Conservation (phyloP, 768 basidiomycete species). For the Scleroderma bovista region DNA sequence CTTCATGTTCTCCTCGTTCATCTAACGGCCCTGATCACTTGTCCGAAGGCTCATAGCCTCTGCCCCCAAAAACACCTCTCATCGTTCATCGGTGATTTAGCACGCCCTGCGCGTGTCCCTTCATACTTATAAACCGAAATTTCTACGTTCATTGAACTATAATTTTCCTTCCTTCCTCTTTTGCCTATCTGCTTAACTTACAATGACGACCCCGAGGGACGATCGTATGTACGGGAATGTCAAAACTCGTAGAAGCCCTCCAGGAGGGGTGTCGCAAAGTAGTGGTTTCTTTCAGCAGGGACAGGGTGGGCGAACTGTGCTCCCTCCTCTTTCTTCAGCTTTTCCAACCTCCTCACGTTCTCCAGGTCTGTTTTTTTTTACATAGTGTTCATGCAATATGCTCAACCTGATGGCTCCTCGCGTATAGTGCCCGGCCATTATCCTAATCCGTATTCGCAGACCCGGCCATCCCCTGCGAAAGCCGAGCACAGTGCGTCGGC, state of each 20-base stretch:
- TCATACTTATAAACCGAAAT: conserved; percentile 50
- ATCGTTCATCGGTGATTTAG: conserved; percentile 34
- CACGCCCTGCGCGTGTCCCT: conserved; percentile 39
- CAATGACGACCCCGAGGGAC: conserved; percentile 69
- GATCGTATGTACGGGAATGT: conserved; percentile 65
- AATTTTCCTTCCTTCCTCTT: conserved; percentile 42
- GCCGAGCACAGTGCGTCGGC: conserved; percentile 49
- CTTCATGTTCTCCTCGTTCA: conserved; percentile 49
- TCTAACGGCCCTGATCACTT: conserved; percentile 38
- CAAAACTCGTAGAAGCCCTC: conserved; percentile 61
- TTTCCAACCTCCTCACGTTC: conserved; percentile 88
- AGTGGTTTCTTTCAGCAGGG: conserved; percentile 67
- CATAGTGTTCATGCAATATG: conserved; percentile 47
- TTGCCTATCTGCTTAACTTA: conserved; percentile 51
- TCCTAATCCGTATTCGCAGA: conserved; percentile 56
- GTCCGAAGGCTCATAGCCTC: conserved; percentile 35
- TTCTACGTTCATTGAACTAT: conserved; percentile 42
- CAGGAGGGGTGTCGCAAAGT: conserved; percentile 55
- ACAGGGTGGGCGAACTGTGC: conserved; percentile 87
- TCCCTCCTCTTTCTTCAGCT: conserved; percentile 78
- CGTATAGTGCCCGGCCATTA: conserved; percentile 56
- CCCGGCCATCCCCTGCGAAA: conserved; percentile 57
- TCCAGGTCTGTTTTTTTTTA: conserved; percentile 78
- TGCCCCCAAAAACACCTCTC: conserved; percentile 26
- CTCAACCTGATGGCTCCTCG: conserved; percentile 58